Evolutionary conservation across 2,329 filamentous ascomycete species (phyloP).

Genomic region (Tolypocladium ophioglossoides): DNA sequence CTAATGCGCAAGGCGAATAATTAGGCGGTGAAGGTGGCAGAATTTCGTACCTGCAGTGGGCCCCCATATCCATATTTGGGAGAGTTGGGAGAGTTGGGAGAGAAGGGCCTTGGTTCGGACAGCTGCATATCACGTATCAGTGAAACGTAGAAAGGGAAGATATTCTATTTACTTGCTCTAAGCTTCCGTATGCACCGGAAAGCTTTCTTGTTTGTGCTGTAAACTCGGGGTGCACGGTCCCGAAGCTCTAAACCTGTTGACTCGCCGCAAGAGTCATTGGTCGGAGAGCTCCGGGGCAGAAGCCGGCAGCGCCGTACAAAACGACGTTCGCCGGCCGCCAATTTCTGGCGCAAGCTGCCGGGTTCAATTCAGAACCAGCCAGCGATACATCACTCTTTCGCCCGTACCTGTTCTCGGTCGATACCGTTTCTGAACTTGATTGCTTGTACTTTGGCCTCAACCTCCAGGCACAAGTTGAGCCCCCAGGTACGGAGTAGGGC

Average conservation of each 20-base stretch:
- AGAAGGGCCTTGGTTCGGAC: neutral
- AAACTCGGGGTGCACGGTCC: neutral
- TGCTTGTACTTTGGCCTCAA: neutral
- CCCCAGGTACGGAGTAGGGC: too few species aligned
- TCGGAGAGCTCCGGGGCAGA: neutral
- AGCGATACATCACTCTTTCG: neutral
- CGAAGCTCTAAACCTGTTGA: neutral
- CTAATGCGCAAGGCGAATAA: slow-evolving; percentile 4
- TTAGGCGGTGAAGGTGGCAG: slow-evolving; percentile 21
- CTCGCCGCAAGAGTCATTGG: neutral
- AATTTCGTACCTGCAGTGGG: slow-evolving; percentile 1
- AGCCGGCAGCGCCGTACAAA: neutral
- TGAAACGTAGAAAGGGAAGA: too few species aligned
- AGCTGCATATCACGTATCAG: neutral
- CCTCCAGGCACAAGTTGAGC: neutral
- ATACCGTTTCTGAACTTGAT: neutral
- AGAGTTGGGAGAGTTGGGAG: too few species aligned
- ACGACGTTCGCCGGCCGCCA: neutral
- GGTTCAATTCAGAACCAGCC: neutral
- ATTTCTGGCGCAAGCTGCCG: neutral
- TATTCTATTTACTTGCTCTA: too few species aligned
- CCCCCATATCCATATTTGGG: too few species aligned
- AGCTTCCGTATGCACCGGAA: too few species aligned
- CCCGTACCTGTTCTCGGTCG: neutral
- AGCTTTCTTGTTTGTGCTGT: too few species aligned